Base-by-base conservation (phyloP, 73 alveolate species). In the Paramecium sonneborni region DNA sequence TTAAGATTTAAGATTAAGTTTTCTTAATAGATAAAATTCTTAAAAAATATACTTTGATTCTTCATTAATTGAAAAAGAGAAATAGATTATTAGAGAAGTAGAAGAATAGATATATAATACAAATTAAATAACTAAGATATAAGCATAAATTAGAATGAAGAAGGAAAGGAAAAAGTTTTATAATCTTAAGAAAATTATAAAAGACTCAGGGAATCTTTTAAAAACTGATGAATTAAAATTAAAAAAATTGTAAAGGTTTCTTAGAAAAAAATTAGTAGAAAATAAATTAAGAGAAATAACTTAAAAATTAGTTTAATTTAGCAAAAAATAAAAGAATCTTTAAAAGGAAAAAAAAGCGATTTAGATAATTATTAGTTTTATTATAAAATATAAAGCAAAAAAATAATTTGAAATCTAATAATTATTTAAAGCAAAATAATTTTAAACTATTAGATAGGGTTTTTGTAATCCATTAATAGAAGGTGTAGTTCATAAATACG, bases 101-200 rank as follows among this genome's bases (percentile, higher is more conserved):
- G 90, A 79, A 44, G 55, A 21, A 14, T 44, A 79, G 20, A 79
- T 79, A 20, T 79, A 79, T 43, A 79, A 79, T 20, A 62, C 74
- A 24, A 15, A 39, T 10, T 15, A 79, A 24, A 79, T 79, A 2
- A 43, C 46, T 37, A 79, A 24, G 3, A 79, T 79, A 23, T 41
- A 79, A 43, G 90, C 90, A 2, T 79, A 43, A 23, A 24, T 43
- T 34, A 79, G 90, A 44, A 79, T 79, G 90, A 79, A 79, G 23
- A 24, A 79, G 12, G 90, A 38, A 14, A 79, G 90, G 30, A 79
- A 79, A 30, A 79, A 46, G 0, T 79, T 30, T 79, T 43, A 38
- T 11, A 79, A 79, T 15, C 76, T 79, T 21, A 79, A 41, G 26
- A 24, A 79, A 43, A 26, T 14, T 20, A 8, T 24, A 5, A 43